Evolutionary conservation across 176 grass and related monocot genomes (phyloP).

Genomic region (Triticum urartu): DNA sequence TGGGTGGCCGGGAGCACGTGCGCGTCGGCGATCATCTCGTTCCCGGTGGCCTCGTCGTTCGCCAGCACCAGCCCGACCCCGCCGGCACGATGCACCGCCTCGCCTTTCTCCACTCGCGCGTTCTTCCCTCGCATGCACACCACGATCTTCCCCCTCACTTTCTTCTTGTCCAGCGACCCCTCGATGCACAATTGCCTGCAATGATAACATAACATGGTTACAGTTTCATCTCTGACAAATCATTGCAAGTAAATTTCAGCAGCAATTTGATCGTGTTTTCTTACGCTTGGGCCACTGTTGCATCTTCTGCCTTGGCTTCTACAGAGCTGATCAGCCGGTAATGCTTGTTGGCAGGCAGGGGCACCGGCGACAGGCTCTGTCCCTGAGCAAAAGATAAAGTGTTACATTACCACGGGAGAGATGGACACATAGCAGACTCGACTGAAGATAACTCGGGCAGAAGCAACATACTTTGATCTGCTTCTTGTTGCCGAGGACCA

Average conservation of each 20-base stretch:
- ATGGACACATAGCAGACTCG: too few species aligned
- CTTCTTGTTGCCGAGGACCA: constrained; percentile 50
- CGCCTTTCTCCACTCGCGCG: constrained; percentile 74
- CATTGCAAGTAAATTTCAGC: not conserved
- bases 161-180: constrained; percentile 48
- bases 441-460: not conserved
- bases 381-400: constrained; percentile 40
- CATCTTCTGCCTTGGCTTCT: constrained; percentile 45
- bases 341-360: constrained; percentile 41
- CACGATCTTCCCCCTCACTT: constrained; percentile 68
- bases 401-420: not conserved
- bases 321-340: constrained; percentile 65
- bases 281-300: constrained; percentile 51
- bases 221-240: not conserved
- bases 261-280: not conserved
- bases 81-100: constrained; percentile 51
- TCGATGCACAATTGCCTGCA: constrained; percentile 57
- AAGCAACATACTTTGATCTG: constrained; percentile 43
- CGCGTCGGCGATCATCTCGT: constrained; percentile 84
- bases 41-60: constrained; percentile 65
- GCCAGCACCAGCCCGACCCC: constrained; percentile 62
- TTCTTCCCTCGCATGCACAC: constrained; percentile 75
- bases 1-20: constrained; percentile 92
- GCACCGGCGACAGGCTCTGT: constrained; percentile 60
- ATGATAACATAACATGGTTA: not conserved